Percentiles rank a stretch among this genome's conserved stretches.
Evolutionary conservation across 441 rosid species (phyloP).

Genomic region (Adansonia grandidieri): DNA sequence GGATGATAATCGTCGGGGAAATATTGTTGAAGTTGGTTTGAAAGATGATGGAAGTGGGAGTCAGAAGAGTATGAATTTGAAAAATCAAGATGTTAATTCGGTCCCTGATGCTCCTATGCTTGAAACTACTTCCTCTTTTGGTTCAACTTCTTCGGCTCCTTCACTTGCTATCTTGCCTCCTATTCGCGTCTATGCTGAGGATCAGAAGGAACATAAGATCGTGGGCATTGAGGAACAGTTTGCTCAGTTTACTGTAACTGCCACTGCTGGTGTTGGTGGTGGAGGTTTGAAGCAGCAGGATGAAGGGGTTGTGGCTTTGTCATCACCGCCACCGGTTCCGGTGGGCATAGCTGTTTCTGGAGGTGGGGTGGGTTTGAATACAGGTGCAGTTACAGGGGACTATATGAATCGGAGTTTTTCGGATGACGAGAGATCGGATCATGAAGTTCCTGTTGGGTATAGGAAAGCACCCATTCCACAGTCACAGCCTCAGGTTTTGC

Average conservation of each 20-base stretch:
- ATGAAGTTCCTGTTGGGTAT: conserved; percentile 56
- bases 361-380: conserved; percentile 45
- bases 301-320: conserved; percentile 56
- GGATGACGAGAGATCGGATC: conserved; percentile 94
- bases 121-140: conserved; percentile 86
- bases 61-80: conserved; percentile 50
- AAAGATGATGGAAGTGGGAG: conserved; percentile 37
- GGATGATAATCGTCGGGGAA: conserved; percentile 50
- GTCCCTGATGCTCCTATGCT: conserved; percentile 96
- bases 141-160: conserved; percentile 89
- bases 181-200: conserved; percentile 77
- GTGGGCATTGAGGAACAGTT: conserved; percentile 85
- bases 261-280: not conserved
- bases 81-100: conserved; percentile 75
- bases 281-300: conserved; percentile 57
- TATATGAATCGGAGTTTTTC: conserved; percentile 57
- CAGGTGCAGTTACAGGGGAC: conserved; percentile 49
- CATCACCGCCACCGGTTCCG: conserved; percentile 66
- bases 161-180: conserved; percentile 86
- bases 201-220: conserved; percentile 54
- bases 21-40: conserved; percentile 41
- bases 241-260: conserved; percentile 52
- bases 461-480: conserved; percentile 52
- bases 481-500: conserved; percentile 52
- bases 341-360: conserved; percentile 45